Percentiles rank a stretch among this genome's conserved stretches.
phyloP scores from a whole-genome alignment of 2,329 filamentous ascomycete genomes.

The Chaetothyriales sp. region DNA sequence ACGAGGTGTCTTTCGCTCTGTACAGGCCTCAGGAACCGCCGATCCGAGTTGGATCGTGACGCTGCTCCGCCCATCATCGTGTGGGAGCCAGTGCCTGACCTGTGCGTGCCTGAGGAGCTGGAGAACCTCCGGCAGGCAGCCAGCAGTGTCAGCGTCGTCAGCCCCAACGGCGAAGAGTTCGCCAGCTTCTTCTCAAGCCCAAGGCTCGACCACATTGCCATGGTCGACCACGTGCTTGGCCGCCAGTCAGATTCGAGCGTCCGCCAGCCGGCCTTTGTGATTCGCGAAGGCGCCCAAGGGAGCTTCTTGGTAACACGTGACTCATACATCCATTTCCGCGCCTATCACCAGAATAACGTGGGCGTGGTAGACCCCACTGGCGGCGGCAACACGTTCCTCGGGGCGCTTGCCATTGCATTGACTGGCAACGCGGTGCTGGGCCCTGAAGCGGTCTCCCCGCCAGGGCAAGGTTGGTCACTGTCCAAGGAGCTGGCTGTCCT shows the following conservation, averaged over 20 bases:
- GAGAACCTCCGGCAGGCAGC: conserved; percentile 40
- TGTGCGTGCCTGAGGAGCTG: conserved; percentile 57
- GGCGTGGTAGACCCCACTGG: conserved; percentile 81
- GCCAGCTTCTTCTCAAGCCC: conserved; percentile 57
- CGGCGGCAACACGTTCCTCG: conserved; percentile 80
- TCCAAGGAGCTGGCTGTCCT: conserved; percentile 47
- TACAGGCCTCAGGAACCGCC: conserved; percentile 48
- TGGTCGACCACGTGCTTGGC: not conserved
- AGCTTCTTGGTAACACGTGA: conserved; percentile 36
- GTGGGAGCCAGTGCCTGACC: conserved; percentile 90
- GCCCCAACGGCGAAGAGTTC: conserved; percentile 82
- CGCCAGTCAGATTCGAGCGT: not conserved
- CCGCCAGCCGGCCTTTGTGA: conserved; percentile 21
- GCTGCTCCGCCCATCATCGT: conserved; percentile 58
- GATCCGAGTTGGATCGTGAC: conserved; percentile 25
- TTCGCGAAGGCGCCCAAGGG: conserved; percentile 51
- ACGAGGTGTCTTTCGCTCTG: conserved; percentile 64
- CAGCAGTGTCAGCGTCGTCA: conserved; percentile 45
- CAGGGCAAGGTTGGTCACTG: conserved; percentile 33
- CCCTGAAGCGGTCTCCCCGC: not conserved
- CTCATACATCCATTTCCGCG: conserved; percentile 55
- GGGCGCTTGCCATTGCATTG: conserved; percentile 44
- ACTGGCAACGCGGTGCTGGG: conserved; percentile 23
- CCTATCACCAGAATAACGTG: conserved; percentile 45
- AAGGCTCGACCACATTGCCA: not conserved